A percentile compares a stretch with the other conserved stretches of the same genome.
Evolutionary conservation across 2,329 filamentous ascomycete species (phyloP).

Genomic region (Aspergillus fumigatus): DNA sequence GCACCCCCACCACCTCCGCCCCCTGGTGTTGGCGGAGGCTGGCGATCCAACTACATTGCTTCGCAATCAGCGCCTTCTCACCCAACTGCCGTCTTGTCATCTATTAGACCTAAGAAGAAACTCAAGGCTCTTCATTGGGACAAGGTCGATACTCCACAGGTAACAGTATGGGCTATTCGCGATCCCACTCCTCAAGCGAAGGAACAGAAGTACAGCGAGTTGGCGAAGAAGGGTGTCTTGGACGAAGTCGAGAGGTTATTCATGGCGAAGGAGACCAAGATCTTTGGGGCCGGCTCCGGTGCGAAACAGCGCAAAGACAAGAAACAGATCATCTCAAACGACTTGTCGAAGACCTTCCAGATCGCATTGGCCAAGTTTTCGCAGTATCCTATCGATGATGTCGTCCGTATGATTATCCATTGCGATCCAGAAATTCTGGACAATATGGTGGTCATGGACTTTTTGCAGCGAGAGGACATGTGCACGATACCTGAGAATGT

Average conservation of each 20-base stretch:
- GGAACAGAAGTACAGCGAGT: constrained; percentile 92
- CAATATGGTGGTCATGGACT: constrained; percentile 92
- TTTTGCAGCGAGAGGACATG: constrained; percentile 85
- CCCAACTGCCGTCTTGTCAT: constrained; percentile 65
- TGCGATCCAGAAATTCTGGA: constrained; percentile 87
- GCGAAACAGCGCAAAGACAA: constrained; percentile 81
- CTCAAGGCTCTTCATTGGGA: constrained; percentile 99
- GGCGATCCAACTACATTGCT: constrained; percentile 68
- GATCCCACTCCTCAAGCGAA: constrained; percentile 80
- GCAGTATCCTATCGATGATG: constrained; percentile 73
- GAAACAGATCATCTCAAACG: constrained; percentile 91
- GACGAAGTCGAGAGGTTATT: constrained; percentile 98
- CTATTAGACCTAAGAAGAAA: constrained; percentile 94
- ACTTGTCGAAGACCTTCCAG: constrained; percentile 84
- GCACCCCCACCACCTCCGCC: constrained; percentile 60
- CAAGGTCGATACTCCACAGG: constrained; percentile 88
- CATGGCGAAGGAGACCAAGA: constrained; percentile 93
- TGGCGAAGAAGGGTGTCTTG: constrained; percentile 89
- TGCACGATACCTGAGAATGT: constrained; percentile 90
- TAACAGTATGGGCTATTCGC: constrained; percentile 88
- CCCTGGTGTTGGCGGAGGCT: constrained; percentile 58
- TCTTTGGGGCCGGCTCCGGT: constrained; percentile 61
- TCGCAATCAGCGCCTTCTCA: constrained; percentile 52
- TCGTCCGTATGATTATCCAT: constrained; percentile 91
- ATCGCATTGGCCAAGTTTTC: constrained; percentile 94